A percentile compares a stretch with the other conserved stretches of the same genome.
Evolutionary conservation across 352 stramenopile genomes (phyloP).

Genomic region (Phytophthora idaei): DNA sequence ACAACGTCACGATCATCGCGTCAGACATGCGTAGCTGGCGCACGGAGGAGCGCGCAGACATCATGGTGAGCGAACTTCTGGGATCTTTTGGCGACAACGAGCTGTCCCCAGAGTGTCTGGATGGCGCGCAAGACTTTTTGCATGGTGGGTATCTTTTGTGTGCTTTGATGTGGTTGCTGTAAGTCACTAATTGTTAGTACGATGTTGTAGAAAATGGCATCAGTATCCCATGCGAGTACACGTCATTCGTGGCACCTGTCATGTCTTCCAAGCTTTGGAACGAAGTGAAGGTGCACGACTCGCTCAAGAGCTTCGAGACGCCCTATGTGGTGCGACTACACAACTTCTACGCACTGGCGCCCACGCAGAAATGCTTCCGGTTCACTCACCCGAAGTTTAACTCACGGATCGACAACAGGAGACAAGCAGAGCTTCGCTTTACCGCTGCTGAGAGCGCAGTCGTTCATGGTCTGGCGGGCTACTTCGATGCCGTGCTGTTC

Average conservation of each 20-base stretch:
- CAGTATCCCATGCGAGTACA: constrained; percentile 93
- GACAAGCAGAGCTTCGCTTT: constrained; percentile 66
- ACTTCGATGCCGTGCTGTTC: constrained; percentile 97
- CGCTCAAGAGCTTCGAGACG: constrained; percentile 93
- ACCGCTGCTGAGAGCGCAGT: constrained; percentile 55
- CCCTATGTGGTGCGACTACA: constrained; percentile 97
- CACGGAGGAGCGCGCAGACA: constrained; percentile 86
- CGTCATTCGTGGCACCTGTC: constrained; percentile 94
- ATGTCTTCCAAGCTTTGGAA: constrained; percentile 95
- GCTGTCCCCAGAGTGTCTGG: constrained; percentile 98
- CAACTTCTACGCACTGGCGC: constrained; percentile 88
- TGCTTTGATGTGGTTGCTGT: not conserved
- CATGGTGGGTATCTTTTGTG: constrained; percentile 54
- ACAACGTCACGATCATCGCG: constrained; percentile 85
- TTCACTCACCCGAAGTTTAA: constrained; percentile 93
- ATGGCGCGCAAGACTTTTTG: constrained; percentile 93
- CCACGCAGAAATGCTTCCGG: constrained; percentile 91
- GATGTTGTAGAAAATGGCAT: constrained; percentile 70
- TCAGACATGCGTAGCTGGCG: constrained; percentile 89
- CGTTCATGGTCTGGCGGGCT: constrained; percentile 96
- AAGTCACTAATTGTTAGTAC: constrained; percentile 15
- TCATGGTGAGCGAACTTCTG: constrained; percentile 96
- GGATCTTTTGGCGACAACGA: constrained; percentile 99
- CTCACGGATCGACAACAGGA: constrained; percentile 85
- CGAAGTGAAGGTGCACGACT: constrained; percentile 82